A percentile compares a stretch with the other conserved stretches of the same genome.
Conservation (phyloP, 2,329 filamentous ascomycete species). For the Metarhizium anisopliae region DNA sequence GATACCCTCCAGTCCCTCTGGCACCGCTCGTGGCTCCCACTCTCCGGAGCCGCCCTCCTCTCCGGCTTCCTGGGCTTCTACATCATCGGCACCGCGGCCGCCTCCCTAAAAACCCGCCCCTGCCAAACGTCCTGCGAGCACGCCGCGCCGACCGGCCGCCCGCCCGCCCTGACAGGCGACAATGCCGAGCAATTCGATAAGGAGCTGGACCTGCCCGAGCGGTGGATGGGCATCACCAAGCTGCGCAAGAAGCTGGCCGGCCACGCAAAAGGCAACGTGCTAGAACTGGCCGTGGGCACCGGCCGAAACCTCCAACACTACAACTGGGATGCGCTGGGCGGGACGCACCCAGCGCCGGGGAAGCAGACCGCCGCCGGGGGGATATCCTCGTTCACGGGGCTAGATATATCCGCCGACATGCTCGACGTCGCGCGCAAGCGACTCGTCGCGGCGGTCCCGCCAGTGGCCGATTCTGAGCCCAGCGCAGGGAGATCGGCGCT, state of each 20-base stretch:
- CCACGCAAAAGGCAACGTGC: slow-evolving; percentile 44
- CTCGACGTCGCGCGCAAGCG: slow-evolving; percentile 47
- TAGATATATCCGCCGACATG: slow-evolving; percentile 54
- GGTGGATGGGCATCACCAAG: slow-evolving; percentile 44
- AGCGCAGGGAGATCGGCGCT: slow-evolving; percentile 24
- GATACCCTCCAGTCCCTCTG: slow-evolving; percentile 27
- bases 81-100: slow-evolving; percentile 29
- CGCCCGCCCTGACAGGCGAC: slow-evolving; percentile 34
- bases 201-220: slow-evolving; percentile 48
- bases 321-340: slow-evolving; percentile 38
- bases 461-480: slow-evolving; percentile 22
- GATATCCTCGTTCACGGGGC: slow-evolving; percentile 49
- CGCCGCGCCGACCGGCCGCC: slow-evolving; percentile 36
- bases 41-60: slow-evolving; percentile 37
- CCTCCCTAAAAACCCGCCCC: slow-evolving; percentile 21
- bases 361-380: slow-evolving; percentile 8
- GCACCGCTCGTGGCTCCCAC: slow-evolving; percentile 31
- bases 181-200: slow-evolving; percentile 49
- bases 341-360: background rate
- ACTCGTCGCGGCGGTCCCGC: slow-evolving; percentile 35
- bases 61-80: slow-evolving; percentile 39
- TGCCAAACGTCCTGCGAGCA: slow-evolving; percentile 22
- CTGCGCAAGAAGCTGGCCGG: slow-evolving; percentile 40
- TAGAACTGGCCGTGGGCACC: slow-evolving; percentile 55
- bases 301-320: slow-evolving; percentile 53